Base-by-base conservation (phyloP, 208 protist species). In the Crithidia bombi region DNA sequence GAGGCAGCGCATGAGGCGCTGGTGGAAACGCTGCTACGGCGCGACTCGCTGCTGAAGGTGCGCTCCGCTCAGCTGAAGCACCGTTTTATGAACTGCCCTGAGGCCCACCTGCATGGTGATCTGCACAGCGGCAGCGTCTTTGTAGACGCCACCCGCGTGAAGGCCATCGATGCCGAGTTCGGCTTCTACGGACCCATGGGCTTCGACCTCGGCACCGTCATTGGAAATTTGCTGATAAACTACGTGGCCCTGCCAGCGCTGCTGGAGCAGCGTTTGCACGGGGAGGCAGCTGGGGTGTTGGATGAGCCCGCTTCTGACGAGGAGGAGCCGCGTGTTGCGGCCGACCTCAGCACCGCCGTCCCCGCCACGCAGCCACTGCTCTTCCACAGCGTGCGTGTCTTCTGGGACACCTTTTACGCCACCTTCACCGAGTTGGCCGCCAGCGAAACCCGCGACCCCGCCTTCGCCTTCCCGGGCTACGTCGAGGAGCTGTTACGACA, bases 61-160 rank as follows among this genome's bases (percentile, higher is more conserved):
- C 55, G 68, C 7, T 65, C 73, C 1, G 78, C 78, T 1, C 73
- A 79, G 64, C 78, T 73, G 46, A 80, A 80, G 65, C 56, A 75
- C 50, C 57, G 49, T 49, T 83, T 80, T 56, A 83, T 83, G 78
- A 83, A 72, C 44, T 58, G 57, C 55, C 49, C 72, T 6, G 63
- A 83, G 54, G 78, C 58, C 11, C 78, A 80, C 69, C 56, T 83
- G 38, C 73, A 75, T 65, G 73, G 66, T 21, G 73, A 83, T 43
- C 41, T 83, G 41, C 78, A 83, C 64, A 73, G 69, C 43, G 73
- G 68, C 65, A 75, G 72, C 59, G 52, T 83, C 41, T 79, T 83
- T 25, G 62, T 74, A 12, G 69, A 83, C 43, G 69, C 39, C 7
- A 23, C 33, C 25, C 67, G 62, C 12, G 66, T 80, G 0, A 79